Conservation (phyloP, 805 yeast species). For the Teunomyces barrocoloradensis region DNA sequence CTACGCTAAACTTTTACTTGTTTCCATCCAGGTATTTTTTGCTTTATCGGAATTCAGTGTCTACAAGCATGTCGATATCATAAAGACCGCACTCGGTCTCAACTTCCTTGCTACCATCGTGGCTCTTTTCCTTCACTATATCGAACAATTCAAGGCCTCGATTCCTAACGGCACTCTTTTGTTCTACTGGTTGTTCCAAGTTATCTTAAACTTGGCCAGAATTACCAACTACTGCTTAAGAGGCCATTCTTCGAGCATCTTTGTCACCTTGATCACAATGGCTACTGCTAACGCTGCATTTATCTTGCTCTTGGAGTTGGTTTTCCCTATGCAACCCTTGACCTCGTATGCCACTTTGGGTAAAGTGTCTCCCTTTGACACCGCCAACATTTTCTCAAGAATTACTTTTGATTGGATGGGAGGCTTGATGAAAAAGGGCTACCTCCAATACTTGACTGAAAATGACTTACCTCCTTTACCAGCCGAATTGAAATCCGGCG, state of each 20-base stretch:
- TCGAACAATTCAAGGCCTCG: constrained; percentile 65
- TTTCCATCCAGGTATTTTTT: constrained; percentile 37
- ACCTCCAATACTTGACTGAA: constrained; percentile 51
- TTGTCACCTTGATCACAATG: constrained; percentile 36
- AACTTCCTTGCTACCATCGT: constrained; percentile 46
- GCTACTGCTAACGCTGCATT: constrained; percentile 36
- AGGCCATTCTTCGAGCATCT: constrained; percentile 28
- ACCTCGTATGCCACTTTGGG: constrained; percentile 2
- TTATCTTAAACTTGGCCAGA: constrained; percentile 47
- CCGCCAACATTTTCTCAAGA: constrained; percentile 61
- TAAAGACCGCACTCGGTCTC: constrained; percentile 21
- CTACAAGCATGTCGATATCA: constrained; percentile 19
- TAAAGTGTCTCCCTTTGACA: constrained; percentile 43
- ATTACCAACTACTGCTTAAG: constrained; percentile 42
- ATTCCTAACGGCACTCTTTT: constrained; percentile 69
- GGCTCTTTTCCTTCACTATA: constrained; percentile 57
- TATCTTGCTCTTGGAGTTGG: constrained; percentile 45
- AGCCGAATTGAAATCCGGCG: constrained; percentile 53
- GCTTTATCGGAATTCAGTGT: constrained; percentile 20
- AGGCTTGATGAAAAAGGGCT: constrained; percentile 75
- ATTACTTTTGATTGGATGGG: constrained; percentile 93
- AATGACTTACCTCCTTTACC: constrained; percentile 83
- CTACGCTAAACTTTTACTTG: constrained; percentile 40
- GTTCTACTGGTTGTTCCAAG: constrained; percentile 68
- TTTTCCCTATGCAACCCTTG: constrained; percentile 31